phyloP scores from a whole-genome alignment of 2,329 filamentous ascomycete genomes.

The Monilinia vaccinii-corymbosi region DNA sequence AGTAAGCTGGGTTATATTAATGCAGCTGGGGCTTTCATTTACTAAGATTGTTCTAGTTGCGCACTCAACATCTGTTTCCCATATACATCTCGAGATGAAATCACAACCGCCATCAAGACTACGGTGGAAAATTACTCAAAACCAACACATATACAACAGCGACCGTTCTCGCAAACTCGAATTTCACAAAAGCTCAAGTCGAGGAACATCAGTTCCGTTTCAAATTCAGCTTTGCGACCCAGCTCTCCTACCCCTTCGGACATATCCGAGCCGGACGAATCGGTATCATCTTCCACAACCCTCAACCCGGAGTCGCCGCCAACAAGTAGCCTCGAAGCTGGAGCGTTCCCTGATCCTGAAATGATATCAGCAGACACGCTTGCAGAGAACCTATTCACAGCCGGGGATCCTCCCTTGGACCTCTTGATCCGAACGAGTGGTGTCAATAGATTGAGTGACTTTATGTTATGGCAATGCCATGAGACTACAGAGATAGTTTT shows the following conservation, averaged over 20 bases:
- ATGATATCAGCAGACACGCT: constrained; percentile 77
- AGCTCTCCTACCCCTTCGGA: constrained; percentile 40
- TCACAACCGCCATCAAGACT: constrained; percentile 77
- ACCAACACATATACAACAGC: constrained; percentile 54
- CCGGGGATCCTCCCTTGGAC: constrained; percentile 77
- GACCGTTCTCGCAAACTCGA: constrained; percentile 77
- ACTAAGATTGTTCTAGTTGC: constrained; percentile 33
- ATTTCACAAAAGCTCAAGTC: constrained; percentile 80
- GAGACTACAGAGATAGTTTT: constrained; percentile 90
- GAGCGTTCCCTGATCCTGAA: constrained; percentile 65
- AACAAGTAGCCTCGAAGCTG: constrained; percentile 22
- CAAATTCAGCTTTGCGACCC: constrained; percentile 22
- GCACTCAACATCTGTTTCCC: constrained; percentile 94
- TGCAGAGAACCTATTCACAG: constrained; percentile 80
- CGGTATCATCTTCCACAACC: constrained; percentile 52
- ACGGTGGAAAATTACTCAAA: constrained; percentile 82
- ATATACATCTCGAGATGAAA: constrained; percentile 92
- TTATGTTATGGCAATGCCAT: constrained; percentile 98
- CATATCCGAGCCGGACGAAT: constrained; percentile 37
- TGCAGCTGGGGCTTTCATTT: no score
- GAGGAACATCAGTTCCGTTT: constrained; percentile 38
- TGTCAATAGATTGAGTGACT: constrained; percentile 87
- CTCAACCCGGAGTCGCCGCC: constrained; percentile 29
- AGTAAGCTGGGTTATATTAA: constrained; percentile 39
- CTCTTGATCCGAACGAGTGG: constrained; percentile 87